phyloP scores from a whole-genome alignment of 495 filamentous ascomycete species.

The Neurospora intermedia region DNA sequence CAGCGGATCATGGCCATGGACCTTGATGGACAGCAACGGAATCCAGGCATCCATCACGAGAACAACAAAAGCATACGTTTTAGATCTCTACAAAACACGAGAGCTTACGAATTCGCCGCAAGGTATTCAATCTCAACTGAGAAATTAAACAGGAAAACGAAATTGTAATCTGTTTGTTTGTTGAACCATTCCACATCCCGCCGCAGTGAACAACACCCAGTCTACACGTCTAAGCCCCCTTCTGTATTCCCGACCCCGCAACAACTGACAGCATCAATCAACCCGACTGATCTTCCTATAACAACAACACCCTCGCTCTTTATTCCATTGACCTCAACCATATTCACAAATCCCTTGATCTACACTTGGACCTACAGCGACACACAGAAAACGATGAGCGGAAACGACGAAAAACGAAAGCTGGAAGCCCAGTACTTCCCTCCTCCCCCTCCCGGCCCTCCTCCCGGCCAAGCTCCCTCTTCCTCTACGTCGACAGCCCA shows the following conservation, averaged over 20 bases:
- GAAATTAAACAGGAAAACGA: not conserved
- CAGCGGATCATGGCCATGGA: not conserved
- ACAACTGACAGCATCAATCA: not conserved
- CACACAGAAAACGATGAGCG: not conserved
- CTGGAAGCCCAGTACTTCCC: slow-evolving; percentile 11
- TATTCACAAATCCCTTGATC: not conserved
- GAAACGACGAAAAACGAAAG: not conserved
- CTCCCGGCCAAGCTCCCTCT: slow-evolving; percentile 2
- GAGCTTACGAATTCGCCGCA: not conserved
- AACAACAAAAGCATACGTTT: not conserved
- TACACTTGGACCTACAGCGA: not conserved
- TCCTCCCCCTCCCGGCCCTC: slow-evolving; percentile 14
- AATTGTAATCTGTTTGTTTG: not conserved
- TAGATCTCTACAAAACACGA: not conserved
- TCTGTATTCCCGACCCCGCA: not conserved
- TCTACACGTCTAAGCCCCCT: not conserved
- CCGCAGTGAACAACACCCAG: not conserved
- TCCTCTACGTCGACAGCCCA: not conserved
- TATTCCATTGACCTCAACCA: not conserved
- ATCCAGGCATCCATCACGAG: not conserved
- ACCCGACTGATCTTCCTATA: no score
- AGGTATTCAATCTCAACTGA: not conserved
- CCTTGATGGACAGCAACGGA: not conserved
- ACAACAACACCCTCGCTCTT: not conserved
- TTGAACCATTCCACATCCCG: not conserved